These are phyloP conservation scores for Hippophae gyantsensis DNA, from an alignment of 306 rosid species.

Conservation along the genomic window DNA sequence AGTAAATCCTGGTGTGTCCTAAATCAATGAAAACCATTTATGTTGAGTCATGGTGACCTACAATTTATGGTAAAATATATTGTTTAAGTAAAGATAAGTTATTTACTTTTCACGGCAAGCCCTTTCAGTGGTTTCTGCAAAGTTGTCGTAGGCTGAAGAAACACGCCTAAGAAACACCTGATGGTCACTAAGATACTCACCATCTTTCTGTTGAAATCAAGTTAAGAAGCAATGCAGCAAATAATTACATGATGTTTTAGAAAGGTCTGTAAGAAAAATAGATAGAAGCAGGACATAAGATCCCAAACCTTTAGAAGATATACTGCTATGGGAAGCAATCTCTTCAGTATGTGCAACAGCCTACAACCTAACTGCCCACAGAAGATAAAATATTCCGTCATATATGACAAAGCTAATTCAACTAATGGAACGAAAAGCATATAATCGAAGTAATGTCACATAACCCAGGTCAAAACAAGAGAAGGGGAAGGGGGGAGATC, in stretches of 20 bases:
- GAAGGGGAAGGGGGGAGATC: not conserved
- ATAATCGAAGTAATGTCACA: not conserved
- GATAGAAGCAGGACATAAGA: slow-evolving; percentile 5
- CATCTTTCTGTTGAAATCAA: slow-evolving; percentile 71
- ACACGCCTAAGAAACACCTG: slow-evolving; percentile 89
- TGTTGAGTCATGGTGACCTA: not conserved
- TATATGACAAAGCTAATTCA: not conserved
- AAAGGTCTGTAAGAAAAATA: slow-evolving; percentile 9
- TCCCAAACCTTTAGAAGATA: slow-evolving; percentile 81
- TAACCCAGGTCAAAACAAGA: not conserved
- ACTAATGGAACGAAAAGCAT: not conserved
- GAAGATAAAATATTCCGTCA: slow-evolving; percentile 25
- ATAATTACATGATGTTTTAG: slow-evolving; percentile 11
- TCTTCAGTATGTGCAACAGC: slow-evolving; percentile 78
- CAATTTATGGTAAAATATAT: slow-evolving; percentile 14
- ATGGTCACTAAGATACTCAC: slow-evolving; percentile 89
- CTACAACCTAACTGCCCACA: slow-evolving; percentile 74
- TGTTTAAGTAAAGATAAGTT: slow-evolving; percentile 12
- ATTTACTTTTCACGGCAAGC: slow-evolving; percentile 87
- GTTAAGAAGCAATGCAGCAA: slow-evolving; percentile 3
- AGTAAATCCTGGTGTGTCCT: not conserved
- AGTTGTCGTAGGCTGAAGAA: slow-evolving; percentile 81
- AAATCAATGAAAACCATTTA: not conserved
- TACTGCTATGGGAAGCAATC: slow-evolving; percentile 91
- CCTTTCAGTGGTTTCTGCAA: slow-evolving; percentile 83